Evolutionary conservation across 176 grass and related monocot genomes (phyloP), one percentile per base, ranked within the genome.

Genomic region (Oryza meridionalis): DNA sequence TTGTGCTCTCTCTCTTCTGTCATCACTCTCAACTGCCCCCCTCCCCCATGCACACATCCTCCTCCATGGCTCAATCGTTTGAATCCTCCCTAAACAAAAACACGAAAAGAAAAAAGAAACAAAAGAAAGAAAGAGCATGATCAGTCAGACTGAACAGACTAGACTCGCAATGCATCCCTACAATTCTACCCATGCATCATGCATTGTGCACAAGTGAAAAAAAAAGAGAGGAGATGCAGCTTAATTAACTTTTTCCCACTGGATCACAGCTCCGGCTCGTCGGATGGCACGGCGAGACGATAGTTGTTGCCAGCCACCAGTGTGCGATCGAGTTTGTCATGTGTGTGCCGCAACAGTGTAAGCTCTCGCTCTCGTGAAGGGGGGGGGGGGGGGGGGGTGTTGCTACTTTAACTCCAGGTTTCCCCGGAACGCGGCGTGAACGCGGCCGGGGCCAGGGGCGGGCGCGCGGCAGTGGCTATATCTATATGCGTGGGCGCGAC

Each of bases 1-100:
- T 68, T 94, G 94, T 97, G 92, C 94, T 92, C 92, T 97, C 88
- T 94, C 92, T 92, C 94, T 97, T 94, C 92, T 97, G 94, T 97
- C 94, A 97, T 88, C 85, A 24, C 79, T 55, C 82, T 46, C 13
- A 59, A 43, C 71, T 63, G 69, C 65, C 51, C 51, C 35, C 4
- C 35, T 5, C 33, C 33, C 50, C 78, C 21, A 9, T 27, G 13
- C 72, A 42, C 7, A 40, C 42, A 43, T 43, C 42, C 11, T 8
- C 49, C 58, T 31, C 50, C 66, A n/a, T 9, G 64, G 10, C 77
- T 62, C 9, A 14, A 35, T 15, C 21, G 10, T 16, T 12, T 0
- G 1, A 3, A 12, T 6, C 2, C 3, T 43, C 51, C 55, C 38
- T 40, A 40, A 40, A 40, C 38, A 40, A 40, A 40, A 40, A 40